Conservation (phyloP, 176 grass and related monocot species). For the Tillandsia leiboldiana region DNA sequence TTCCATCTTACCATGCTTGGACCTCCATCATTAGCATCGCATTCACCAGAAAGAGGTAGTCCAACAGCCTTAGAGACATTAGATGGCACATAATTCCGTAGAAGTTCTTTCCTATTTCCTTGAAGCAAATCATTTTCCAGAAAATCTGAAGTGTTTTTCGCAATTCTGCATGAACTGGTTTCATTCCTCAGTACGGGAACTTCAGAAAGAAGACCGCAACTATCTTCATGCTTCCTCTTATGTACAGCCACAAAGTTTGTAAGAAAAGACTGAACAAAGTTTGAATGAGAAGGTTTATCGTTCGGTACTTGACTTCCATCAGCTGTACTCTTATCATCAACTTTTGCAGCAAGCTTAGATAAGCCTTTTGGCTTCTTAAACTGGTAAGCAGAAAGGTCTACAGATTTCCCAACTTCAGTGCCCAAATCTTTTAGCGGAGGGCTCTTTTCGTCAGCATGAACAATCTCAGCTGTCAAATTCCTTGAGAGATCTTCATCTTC, state of each 20-base stretch:
- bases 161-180: constrained; percentile 30
- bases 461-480: not conserved
- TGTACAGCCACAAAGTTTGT: constrained; percentile 58
- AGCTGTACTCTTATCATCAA: constrained; percentile 8
- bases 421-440: constrained; percentile 18
- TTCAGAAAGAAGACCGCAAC: constrained; percentile 62
- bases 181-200: constrained; percentile 59
- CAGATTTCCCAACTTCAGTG: constrained; percentile 27
- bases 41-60: constrained; percentile 23
- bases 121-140: constrained; percentile 26
- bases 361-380: constrained; percentile 37
- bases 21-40: constrained; percentile 21
- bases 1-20: constrained; percentile 38
- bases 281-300: constrained; percentile 31
- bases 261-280: constrained; percentile 63
- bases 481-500: too few relatives aligned
- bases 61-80: constrained; percentile 16
- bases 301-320: constrained; percentile 21
- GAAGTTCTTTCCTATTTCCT: constrained; percentile 29
- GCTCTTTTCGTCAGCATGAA: constrained; percentile 21
- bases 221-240: constrained; percentile 70
- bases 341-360: constrained; percentile 19
- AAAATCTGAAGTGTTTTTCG: constrained; percentile 25
- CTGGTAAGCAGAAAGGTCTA: constrained; percentile 27
- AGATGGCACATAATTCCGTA: constrained; percentile 22